Percentiles rank a stretch among this genome's conserved stretches.
Evolutionary conservation across 352 stramenopile genomes (phyloP).

Genomic region (Aphanomyces cochlioides): DNA sequence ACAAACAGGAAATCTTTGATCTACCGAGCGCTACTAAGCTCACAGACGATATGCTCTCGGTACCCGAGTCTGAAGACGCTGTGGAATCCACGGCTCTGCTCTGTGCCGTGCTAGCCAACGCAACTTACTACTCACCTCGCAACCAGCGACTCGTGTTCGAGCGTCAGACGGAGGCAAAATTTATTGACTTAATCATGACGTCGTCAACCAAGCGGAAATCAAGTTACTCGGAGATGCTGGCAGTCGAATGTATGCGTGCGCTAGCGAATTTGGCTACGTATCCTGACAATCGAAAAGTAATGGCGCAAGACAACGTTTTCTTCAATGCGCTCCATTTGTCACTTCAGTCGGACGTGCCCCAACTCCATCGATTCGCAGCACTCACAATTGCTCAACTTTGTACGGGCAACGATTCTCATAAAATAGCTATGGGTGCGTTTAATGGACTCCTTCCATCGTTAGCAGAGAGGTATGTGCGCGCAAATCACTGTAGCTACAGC

Average conservation of each 20-base stretch:
- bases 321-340: constrained; percentile 39
- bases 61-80: constrained; percentile 35
- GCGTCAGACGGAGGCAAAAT: constrained; percentile 31
- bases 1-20: constrained; percentile 60
- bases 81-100: constrained; percentile 44
- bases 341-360: constrained; percentile 51
- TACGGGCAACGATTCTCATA: constrained; percentile 62
- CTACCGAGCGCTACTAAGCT: constrained; percentile 35
- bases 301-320: constrained; percentile 38
- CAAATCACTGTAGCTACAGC: background rate
- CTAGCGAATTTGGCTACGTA: constrained; percentile 21
- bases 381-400: constrained; percentile 54
- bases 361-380: constrained; percentile 54
- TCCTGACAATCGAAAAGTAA: constrained; percentile 30
- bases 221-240: constrained; percentile 8
- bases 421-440: constrained; percentile 51
- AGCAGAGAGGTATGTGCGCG: constrained; percentile 26
- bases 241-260: background rate
- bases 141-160: constrained; percentile 48
- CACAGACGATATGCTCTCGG: constrained; percentile 39
- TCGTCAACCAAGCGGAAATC: constrained; percentile 33
- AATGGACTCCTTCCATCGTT: constrained; percentile 44
- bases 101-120: constrained; percentile 46
- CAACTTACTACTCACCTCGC: constrained; percentile 37
- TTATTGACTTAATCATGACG: constrained; percentile 42